Evolutionary conservation across 768 basidiomycete genomes (phyloP).

Genomic region (Trametes coccinea): DNA sequence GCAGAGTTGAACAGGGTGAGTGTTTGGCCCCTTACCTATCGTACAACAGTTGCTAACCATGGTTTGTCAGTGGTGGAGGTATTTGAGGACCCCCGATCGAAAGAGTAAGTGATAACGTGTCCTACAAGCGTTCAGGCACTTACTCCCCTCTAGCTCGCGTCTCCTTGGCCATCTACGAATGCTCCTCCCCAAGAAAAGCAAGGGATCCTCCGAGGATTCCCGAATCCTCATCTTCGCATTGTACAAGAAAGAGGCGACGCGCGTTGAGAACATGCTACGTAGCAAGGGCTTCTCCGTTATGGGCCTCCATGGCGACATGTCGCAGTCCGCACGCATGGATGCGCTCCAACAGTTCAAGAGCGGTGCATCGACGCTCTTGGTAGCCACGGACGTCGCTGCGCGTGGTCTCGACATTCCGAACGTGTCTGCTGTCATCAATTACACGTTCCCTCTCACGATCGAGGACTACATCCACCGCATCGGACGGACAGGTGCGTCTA

Average conservation of each 20-base stretch:
- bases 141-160: slow-evolving; percentile 48
- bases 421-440: slow-evolving; percentile 92
- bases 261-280: slow-evolving; percentile 80
- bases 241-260: slow-evolving; percentile 95
- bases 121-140: background rate
- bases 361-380: slow-evolving; percentile 77
- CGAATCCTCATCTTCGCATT: slow-evolving; percentile 91
- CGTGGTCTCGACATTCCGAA: slow-evolving; percentile 97
- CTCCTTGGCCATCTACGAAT: slow-evolving; percentile 56
- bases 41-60: background rate
- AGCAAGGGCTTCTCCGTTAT: slow-evolving; percentile 77
- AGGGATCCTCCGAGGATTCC: slow-evolving; percentile 51
- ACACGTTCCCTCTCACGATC: slow-evolving; percentile 96
- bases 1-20: slow-evolving; percentile 78
- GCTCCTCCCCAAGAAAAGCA: slow-evolving; percentile 63
- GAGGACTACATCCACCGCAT: slow-evolving; percentile 93
- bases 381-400: slow-evolving; percentile 97
- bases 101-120: slow-evolving; percentile 67
- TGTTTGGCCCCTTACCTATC: background rate
- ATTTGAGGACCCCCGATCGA: slow-evolving; percentile 78
- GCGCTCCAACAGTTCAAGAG: slow-evolving; percentile 86
- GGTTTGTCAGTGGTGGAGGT: slow-evolving; percentile 66
- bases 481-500: slow-evolving; percentile 69
- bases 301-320: slow-evolving; percentile 89
- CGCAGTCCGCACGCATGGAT: slow-evolving; percentile 80